Evolutionary conservation across 129 eudicot genomes (phyloP), one percentile per base, ranked within the genome.

Genomic region (Oenanthe sinensis): DNA sequence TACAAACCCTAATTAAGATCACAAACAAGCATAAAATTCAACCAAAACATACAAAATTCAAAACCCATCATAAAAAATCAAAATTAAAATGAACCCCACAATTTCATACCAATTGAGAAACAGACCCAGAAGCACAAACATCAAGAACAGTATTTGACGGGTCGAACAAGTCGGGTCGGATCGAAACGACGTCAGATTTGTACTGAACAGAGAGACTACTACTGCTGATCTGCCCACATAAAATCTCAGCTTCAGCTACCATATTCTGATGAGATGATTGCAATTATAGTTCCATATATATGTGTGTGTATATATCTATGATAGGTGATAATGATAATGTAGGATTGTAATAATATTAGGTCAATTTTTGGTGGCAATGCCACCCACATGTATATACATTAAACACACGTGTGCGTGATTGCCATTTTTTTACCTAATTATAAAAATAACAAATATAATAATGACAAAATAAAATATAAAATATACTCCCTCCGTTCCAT

Each of bases 201-300:
- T 46, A 82, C 81, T 90, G 86, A 77, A 87, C 86, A 67, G 90
- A 79, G 42, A 85, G 74, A 78, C 47, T 86, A 67, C 15, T 46
- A 12, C 3, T 46, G 50, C 50, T 46, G 50, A 10, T 44, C n/a
- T 84, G 87, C 13, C 85, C 87, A 54, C 87, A 84, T 73, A 89
- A 33, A 78, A 89, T 67, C 20, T 90, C 91, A 33, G 90, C 89
- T 84, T 85, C 93, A 36, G 92, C 87, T 24, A 87, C 86, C 89
- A 88, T 86, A 36, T 74, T 83, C 6, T 17, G 58, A 50, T 50
- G 58, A 11, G 17, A 28, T 17, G 16, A 28, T 43, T 3, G 30
- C 24, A 24, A 45, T 3, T 22, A 39, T 37, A 37, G 40, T 37
- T 37, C 2, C 40, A 37, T 37, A 37, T 37, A 37, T 37, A 37